Evolutionary conservation across 805 yeast genomes (phyloP).

Genomic region (Saccharomycopsis vini): DNA sequence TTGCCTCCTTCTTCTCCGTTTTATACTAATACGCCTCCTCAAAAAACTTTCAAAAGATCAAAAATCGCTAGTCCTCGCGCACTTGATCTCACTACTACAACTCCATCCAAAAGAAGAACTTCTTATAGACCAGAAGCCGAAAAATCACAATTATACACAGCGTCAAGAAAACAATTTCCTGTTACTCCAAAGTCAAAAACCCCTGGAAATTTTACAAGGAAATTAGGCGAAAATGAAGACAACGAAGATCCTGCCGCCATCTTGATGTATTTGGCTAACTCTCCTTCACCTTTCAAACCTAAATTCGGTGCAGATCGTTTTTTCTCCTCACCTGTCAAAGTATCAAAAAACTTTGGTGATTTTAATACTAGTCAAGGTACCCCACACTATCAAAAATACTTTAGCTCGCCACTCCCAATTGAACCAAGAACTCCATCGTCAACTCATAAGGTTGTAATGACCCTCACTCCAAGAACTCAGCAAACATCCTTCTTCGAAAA

Average conservation of each 20-base stretch:
- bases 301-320: not conserved
- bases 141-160: too few species aligned
- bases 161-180: not conserved
- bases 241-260: slow-evolving; percentile 87
- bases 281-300: slow-evolving; percentile 49
- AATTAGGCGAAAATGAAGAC: slow-evolving; percentile 21
- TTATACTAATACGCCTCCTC: too few species aligned
- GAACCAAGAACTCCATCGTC: slow-evolving; percentile 1
- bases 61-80: too few species aligned
- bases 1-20: too few species aligned
- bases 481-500: slow-evolving; percentile 17
- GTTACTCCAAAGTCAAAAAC: slow-evolving; percentile 15
- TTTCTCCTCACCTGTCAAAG: slow-evolving; percentile 15
- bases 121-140: too few species aligned
- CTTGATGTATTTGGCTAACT: slow-evolving; percentile 72
- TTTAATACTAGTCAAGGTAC: slow-evolving; percentile 10
- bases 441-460: slow-evolving; percentile 19
- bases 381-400: slow-evolving; percentile 13
- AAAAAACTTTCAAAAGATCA: too few species aligned
- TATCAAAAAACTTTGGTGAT: slow-evolving; percentile 9
- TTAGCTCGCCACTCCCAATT: slow-evolving; percentile 12
- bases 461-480: slow-evolving; percentile 24
- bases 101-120: too few species aligned
- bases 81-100: too few species aligned
- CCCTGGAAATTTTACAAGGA: not conserved